Percentiles rank a stretch among this genome's conserved stretches.
Conservation (phyloP, 768 basidiomycete genomes). For the Lactifluus echinatus region DNA sequence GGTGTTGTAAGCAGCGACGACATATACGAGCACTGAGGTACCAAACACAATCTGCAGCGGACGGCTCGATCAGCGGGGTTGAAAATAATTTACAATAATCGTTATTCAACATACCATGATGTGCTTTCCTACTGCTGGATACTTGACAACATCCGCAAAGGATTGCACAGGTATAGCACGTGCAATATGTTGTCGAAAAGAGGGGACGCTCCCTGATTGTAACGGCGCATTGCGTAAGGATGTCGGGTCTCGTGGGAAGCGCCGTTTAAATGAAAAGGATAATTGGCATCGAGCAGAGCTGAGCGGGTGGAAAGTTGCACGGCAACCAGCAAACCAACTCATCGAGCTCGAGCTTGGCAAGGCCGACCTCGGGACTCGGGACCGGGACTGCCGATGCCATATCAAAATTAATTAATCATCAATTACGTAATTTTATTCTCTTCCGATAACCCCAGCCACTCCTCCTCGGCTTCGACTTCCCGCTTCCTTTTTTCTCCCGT, state of each 20-base stretch:
- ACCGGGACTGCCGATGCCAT: not conserved
- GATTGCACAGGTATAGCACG: slow-evolving; percentile 28
- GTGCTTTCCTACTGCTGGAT: slow-evolving; percentile 45
- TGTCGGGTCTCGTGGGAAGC: not conserved
- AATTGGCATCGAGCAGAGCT: slow-evolving; percentile 9
- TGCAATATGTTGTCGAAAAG: slow-evolving; percentile 31
- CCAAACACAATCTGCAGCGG: slow-evolving; percentile 17
- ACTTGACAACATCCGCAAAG: slow-evolving; percentile 40
- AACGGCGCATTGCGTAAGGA: slow-evolving; percentile 1
- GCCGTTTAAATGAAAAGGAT: slow-evolving; percentile 5
- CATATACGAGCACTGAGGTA: slow-evolving; percentile 16
- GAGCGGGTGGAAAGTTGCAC: not conserved
- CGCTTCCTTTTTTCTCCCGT: slow-evolving; percentile 29
- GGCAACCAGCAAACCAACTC: slow-evolving; percentile 11
- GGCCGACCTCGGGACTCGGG: too few species aligned
- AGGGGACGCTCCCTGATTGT: slow-evolving; percentile 18
- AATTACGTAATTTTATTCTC: not conserved
- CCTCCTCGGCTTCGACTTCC: slow-evolving; percentile 30
- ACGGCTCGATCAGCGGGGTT: not conserved
- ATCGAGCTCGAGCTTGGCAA: too few species aligned
- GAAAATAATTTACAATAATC: not conserved
- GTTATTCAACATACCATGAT: slow-evolving; percentile 36
- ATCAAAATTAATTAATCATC: not conserved
- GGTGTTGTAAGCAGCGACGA: slow-evolving; percentile 16
- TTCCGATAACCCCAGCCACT: slow-evolving; percentile 24